Evolutionary conservation across 176 grass and related monocot species (phyloP).

Genomic region (Themeda triandra): DNA sequence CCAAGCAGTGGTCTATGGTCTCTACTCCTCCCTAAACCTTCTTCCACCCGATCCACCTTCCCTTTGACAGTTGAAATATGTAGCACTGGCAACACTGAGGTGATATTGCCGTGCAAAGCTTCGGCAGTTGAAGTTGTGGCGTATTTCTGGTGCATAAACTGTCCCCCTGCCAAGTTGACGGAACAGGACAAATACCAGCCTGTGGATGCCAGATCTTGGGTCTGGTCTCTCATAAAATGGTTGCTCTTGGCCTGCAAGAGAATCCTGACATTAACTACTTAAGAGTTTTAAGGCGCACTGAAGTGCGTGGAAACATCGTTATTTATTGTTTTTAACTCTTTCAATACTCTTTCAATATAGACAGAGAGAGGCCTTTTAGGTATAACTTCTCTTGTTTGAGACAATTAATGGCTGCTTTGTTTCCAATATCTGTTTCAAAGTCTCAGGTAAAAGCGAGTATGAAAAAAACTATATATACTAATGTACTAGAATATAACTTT

Average conservation of each 20-base stretch:
- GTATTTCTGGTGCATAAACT: constrained; percentile 52
- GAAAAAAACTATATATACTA: neutral
- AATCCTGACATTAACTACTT: constrained; percentile 1
- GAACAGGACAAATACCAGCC: constrained; percentile 64
- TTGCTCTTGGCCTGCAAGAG: constrained; percentile 50
- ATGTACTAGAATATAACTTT: neutral
- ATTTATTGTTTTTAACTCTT: neutral
- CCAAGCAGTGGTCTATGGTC: neutral
- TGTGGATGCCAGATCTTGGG: constrained; percentile 74
- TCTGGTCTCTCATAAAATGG: constrained; percentile 59
- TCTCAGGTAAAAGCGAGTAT: neutral
- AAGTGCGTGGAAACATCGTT: neutral
- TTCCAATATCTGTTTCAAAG: neutral
- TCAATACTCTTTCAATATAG: neutral
- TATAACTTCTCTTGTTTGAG: neutral
- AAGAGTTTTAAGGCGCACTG: neutral
- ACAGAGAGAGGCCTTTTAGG: neutral
- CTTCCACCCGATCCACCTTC: constrained; percentile 64
- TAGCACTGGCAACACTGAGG: constrained; percentile 46
- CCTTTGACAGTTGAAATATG: constrained; percentile 82
- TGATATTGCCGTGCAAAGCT: constrained; percentile 54
- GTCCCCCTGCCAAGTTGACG: constrained; percentile 53
- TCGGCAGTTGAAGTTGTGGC: constrained; percentile 59
- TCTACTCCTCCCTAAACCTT: constrained; percentile 37
- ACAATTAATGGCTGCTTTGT: neutral